Base-by-base conservation (phyloP, 495 filamentous ascomycete species). In the Penicillium odoratum region DNA sequence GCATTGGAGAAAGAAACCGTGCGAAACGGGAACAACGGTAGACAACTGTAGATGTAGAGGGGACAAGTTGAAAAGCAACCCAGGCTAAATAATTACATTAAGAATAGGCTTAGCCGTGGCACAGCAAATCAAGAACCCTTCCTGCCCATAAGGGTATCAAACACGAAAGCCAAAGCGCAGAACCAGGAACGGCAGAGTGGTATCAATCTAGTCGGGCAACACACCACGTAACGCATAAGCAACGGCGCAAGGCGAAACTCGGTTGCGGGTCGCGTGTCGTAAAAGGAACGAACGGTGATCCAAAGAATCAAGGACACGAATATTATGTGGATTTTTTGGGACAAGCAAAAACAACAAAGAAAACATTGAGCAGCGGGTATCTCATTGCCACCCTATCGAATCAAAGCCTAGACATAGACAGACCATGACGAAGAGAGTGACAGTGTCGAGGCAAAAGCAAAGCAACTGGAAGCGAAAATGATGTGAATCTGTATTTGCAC, bases 131-230 rank as follows among this genome's bases (percentile, higher is more conserved):
- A 29, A 63, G 53, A 65, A 61, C 65, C 67, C 64, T 63, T 71
- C 65, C 64, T 71, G 68, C 66, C 64, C 66, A 62, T 52, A 69
- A 21, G 71, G 70, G 70, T 77, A 77, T 75, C 75, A 58, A 64
- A 69, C 66, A 55, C 51, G 62, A 56, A 64, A 62, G 60, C 15
- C 60, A 65, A 57, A 64, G 45, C 61, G 60, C 64, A 58, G 59
- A 69, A 68, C 63, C 56, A 48, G 66, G 64, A 71, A 69, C 51
- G 67, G 62, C 63, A 69, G 65, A 70, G 69, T 80, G 76, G 75
- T 80, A 81, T 81, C 78, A 80, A 78, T 81, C 78, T 80, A 80
- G 73, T 69, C 61, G 58, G 66, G 69, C 67, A 70, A 70, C 65
- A 66, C 66, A 70, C 66, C 69, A 65, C 73, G 70, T 72, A 71